phyloP scores from a whole-genome alignment of 768 basidiomycete species.

The Lyophyllum semitale region DNA sequence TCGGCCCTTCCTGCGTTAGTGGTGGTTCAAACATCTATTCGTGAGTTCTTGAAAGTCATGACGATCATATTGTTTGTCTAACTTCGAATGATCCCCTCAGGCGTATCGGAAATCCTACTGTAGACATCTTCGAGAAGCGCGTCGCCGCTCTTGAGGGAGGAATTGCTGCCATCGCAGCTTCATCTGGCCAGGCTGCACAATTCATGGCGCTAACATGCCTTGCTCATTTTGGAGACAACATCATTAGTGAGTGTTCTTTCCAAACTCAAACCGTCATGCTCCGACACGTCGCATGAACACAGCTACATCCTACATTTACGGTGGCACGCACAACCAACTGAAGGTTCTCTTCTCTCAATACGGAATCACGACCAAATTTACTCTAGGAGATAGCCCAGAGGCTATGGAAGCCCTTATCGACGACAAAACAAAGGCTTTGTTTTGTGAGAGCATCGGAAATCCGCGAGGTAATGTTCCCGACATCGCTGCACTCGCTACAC shows the following conservation, averaged over 20 bases:
- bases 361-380: conserved; percentile 56
- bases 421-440: conserved; percentile 58
- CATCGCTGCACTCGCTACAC: conserved; percentile 58
- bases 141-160: conserved; percentile 69
- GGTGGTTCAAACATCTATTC: conserved; percentile 12
- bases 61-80: background rate
- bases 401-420: conserved; percentile 56
- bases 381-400: conserved; percentile 46
- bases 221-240: conserved; percentile 60
- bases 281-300: background rate
- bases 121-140: conserved; percentile 64
- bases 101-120: conserved; percentile 16
- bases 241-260: conserved; percentile 53
- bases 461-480: conserved; percentile 55
- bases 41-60: background rate
- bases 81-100: background rate
- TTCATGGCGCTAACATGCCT: conserved; percentile 59
- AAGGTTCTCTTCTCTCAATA: conserved; percentile 49
- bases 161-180: conserved; percentile 54
- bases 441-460: conserved; percentile 63
- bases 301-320: conserved; percentile 20
- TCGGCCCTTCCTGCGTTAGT: conserved; percentile 6
- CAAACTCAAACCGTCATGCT: background rate
- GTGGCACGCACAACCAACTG: conserved; percentile 56
- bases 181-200: conserved; percentile 66